Evolutionary conservation across 768 basidiomycete species (phyloP).

Genomic region (Mycena vitilis): DNA sequence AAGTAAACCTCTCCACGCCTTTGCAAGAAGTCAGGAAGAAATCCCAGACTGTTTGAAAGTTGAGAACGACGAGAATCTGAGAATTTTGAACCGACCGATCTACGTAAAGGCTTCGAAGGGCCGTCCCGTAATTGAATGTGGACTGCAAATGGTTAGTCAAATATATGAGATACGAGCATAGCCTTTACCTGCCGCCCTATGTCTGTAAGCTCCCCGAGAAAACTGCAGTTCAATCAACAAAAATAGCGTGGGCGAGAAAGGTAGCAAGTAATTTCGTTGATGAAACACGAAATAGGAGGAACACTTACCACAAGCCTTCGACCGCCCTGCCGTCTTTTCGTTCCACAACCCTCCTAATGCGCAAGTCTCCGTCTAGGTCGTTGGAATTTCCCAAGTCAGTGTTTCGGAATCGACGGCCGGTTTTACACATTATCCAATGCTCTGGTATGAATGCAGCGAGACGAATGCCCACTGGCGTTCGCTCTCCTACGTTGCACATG

Average conservation of each 20-base stretch:
- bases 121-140: slow-evolving; percentile 70
- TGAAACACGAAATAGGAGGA: not conserved
- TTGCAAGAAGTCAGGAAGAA: slow-evolving; percentile 67
- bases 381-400: slow-evolving; percentile 51
- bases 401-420: slow-evolving; percentile 61
- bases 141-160: slow-evolving; percentile 54
- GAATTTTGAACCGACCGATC: slow-evolving; percentile 59
- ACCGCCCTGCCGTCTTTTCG: slow-evolving; percentile 61
- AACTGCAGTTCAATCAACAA: slow-evolving; percentile 48
- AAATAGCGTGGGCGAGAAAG: not conserved
- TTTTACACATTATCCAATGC: slow-evolving; percentile 76
- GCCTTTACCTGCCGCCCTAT: slow-evolving; percentile 69
- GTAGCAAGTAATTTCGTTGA: slow-evolving; percentile 2
- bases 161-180: not conserved
- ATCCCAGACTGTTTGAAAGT: slow-evolving; percentile 61
- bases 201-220: slow-evolving; percentile 80
- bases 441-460: slow-evolving; percentile 73
- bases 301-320: slow-evolving; percentile 74
- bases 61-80: slow-evolving; percentile 2
- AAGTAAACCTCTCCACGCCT: slow-evolving; percentile 66
- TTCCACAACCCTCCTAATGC: slow-evolving; percentile 65
- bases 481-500: slow-evolving; percentile 65
- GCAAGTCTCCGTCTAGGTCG: slow-evolving; percentile 45
- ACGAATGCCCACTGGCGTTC: slow-evolving; percentile 79
- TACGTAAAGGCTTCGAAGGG: slow-evolving; percentile 72